Evolutionary conservation across 2,329 filamentous ascomycete genomes (phyloP), one percentile per base, ranked within the genome.

Genomic region (Pseudodiploospora longispora): DNA sequence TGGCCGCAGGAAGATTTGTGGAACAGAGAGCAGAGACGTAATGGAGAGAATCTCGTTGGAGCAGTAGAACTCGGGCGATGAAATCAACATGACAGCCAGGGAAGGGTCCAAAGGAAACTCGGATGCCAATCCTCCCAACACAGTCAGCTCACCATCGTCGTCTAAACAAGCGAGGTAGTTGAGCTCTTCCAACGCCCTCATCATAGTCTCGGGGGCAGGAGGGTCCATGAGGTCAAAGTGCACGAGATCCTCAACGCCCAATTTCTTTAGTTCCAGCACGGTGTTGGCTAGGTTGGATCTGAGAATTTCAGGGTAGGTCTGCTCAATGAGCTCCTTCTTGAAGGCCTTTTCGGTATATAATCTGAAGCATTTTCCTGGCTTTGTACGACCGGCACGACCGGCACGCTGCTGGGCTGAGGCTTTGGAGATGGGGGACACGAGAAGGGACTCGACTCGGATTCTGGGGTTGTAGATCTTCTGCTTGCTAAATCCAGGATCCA

Each of bases 171-270:
- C 89, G 10, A 98, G 77, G 63, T 96, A 98, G 67, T 98, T 98
- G 45, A 98, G 80, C 69, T 98, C 93, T 65, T 98, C 93, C 27
- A 98, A 72, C 3, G 93, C 93, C 54, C 94, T 82, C 91, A 98
- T 98, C 66, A 98, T 83, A 7, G 94, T 98, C 69, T 98, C 94
- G 0, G 93, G 94, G 2, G 94, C 91, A 1, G 93, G 93, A 27
- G 93, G 93, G 57, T 98, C 93, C 91, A 98, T 97, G 39, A 98
- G 76, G 62, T 98, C 94, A 60, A 98, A 98, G 67, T 98, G 93
- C 8, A 98, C 93, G 40, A 98, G 74, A 65, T 98, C 93, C 54
- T 95, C 82, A 29, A 98, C 82, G 37, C 93, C 93, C 34, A 98
- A 82, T 70, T 98, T 97, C 76, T 97, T 97, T 59, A 98, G 71